Evolutionary conservation across 768 basidiomycete genomes (phyloP).

Genomic region (Mycena venus): DNA sequence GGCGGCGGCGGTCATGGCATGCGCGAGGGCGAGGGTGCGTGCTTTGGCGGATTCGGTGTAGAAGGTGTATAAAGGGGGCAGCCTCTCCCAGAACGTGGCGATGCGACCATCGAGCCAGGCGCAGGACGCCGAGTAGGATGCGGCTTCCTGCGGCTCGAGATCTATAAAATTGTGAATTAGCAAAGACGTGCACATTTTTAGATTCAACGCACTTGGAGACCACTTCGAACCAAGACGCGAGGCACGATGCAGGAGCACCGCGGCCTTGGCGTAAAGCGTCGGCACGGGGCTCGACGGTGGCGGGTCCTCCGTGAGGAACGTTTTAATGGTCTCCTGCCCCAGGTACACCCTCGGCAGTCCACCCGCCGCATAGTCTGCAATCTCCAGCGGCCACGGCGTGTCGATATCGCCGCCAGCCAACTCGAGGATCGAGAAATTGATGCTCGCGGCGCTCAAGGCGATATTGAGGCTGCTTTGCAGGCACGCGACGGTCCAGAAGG

Average conservation of each 20-base stretch:
- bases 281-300: not conserved
- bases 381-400: constrained; percentile 36
- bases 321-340: constrained; percentile 12
- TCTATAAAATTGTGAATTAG: not conserved
- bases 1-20: constrained; percentile 26
- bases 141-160: constrained; percentile 9
- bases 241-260: constrained; percentile 32
- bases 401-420: constrained; percentile 1
- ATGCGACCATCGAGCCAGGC: constrained; percentile 25
- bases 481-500: constrained; percentile 35
- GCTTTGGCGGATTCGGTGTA: not conserved
- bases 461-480: constrained; percentile 26
- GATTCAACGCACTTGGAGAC: constrained; percentile 17
- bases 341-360: not conserved
- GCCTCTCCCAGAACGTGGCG: constrained; percentile 14
- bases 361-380: constrained; percentile 15
- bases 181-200: not conserved
- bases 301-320: constrained; percentile 4
- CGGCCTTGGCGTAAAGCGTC: constrained; percentile 19
- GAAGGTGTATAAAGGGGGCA: constrained; percentile 20
- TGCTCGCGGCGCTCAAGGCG: not conserved
- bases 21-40: constrained; percentile 13
- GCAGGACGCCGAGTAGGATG: constrained; percentile 10
- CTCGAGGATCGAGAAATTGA: constrained; percentile 23
- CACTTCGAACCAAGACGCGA: constrained; percentile 14